phyloP scores from a whole-genome alignment of 2,329 filamentous ascomycete species.

The Colletotrichum liriopes region DNA sequence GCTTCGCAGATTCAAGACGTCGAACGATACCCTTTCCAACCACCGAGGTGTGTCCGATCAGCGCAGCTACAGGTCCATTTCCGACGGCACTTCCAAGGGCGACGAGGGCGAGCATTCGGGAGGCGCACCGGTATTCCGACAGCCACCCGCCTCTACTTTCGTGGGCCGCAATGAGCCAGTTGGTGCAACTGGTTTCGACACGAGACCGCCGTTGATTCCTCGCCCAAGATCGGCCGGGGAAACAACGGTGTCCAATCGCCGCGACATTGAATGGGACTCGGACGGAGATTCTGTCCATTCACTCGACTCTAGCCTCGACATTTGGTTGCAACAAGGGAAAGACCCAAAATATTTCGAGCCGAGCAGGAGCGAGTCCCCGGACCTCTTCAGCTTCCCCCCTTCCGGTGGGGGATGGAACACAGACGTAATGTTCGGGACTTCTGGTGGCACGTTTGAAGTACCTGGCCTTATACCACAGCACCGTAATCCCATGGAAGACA shows the following conservation, averaged over 20 bases:
- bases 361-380: constrained; percentile 59
- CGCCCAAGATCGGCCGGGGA: constrained; percentile 66
- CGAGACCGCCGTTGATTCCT: constrained; percentile 51
- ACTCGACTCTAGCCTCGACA: constrained; percentile 67
- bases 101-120: constrained; percentile 39
- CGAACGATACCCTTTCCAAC: constrained; percentile 63
- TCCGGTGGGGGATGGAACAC: constrained; percentile 62
- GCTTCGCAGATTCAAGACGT: constrained; percentile 65
- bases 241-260: constrained; percentile 58
- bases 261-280: constrained; percentile 61
- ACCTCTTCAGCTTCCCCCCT: constrained; percentile 69
- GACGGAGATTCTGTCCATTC: constrained; percentile 61
- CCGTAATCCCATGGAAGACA: constrained; percentile 62
- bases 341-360: constrained; percentile 56
- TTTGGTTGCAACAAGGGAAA: constrained; percentile 68
- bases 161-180: constrained; percentile 48
- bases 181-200: constrained; percentile 49
- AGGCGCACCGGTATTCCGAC: constrained; percentile 46
- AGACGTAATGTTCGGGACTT: constrained; percentile 62
- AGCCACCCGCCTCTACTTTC: constrained; percentile 52
- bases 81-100: constrained; percentile 47
- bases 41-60: constrained; percentile 50
- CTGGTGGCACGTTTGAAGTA: constrained; percentile 50
- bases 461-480: constrained; percentile 51
- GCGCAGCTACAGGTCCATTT: constrained; percentile 51